phyloP scores from a whole-genome alignment of 768 basidiomycete genomes.

The Trametes meyenii region DNA sequence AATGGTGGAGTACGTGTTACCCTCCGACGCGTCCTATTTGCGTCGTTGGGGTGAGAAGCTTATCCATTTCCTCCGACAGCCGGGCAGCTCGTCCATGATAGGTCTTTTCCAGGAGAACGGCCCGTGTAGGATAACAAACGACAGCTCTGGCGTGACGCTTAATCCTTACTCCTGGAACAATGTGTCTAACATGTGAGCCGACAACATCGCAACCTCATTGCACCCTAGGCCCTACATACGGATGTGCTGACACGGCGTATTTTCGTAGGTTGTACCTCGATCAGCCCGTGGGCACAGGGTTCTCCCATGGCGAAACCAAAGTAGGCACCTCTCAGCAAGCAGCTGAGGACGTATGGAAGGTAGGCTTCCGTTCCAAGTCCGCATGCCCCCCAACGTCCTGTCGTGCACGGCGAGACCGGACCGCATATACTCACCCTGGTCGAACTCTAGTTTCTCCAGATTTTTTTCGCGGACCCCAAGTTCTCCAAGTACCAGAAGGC shows the following conservation, averaged over 20 bases:
- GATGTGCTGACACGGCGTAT: not conserved
- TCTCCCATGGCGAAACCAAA: constrained; percentile 55
- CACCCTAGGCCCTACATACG: not conserved
- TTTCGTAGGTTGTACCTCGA: constrained; percentile 53
- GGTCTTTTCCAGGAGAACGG: constrained; percentile 47
- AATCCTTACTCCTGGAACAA: constrained; percentile 66
- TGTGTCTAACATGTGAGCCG: constrained; percentile 47
- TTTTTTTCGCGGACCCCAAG: constrained; percentile 57
- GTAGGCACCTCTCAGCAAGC: constrained; percentile 59
- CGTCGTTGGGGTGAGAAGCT: not conserved
- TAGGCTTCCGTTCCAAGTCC: constrained; percentile 14
- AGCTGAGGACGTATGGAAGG: constrained; percentile 58
- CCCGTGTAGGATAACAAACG: constrained; percentile 51
- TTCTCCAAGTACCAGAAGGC: constrained; percentile 50
- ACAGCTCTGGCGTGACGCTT: constrained; percentile 48
- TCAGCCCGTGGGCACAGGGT: constrained; percentile 64
- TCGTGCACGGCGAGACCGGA: not conserved
- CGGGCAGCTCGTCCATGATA: constrained; percentile 44
- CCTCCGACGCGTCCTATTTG: not conserved
- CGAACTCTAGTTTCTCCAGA: constrained; percentile 52
- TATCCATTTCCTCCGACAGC: constrained; percentile 26
- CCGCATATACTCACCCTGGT: not conserved
- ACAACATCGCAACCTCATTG: not conserved
- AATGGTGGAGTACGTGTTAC: constrained; percentile 51
- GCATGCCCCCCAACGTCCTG: not conserved